Percentiles rank a stretch among this genome's conserved stretches.
Evolutionary conservation across 345 rosid genomes (phyloP).

Genomic region (Microcos paniculata): DNA sequence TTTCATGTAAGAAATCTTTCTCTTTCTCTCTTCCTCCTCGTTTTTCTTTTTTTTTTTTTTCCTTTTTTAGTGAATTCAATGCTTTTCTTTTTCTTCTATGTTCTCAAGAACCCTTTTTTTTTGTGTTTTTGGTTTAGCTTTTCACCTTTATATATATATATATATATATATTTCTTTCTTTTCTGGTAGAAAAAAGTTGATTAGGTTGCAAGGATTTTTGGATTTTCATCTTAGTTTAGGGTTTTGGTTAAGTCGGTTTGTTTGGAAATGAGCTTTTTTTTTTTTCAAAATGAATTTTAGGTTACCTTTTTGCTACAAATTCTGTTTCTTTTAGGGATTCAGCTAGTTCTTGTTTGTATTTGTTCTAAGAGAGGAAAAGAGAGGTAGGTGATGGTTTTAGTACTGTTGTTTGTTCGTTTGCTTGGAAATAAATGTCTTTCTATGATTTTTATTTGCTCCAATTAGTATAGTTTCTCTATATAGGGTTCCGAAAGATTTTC

Average conservation of each 20-base stretch:
- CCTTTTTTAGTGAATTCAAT: background rate
- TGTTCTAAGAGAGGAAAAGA: background rate
- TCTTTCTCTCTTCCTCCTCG: background rate
- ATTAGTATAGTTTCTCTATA: background rate
- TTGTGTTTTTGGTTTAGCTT: background rate
- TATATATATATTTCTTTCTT: no score
- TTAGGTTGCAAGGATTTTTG: background rate
- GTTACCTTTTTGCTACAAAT: background rate
- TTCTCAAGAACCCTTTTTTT: background rate
- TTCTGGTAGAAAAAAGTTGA: no score
- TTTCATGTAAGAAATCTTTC: background rate
- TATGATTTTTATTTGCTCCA: background rate
- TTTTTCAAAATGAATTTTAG: slow-evolving; percentile 4
- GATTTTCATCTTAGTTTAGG: background rate
- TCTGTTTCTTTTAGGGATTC: background rate
- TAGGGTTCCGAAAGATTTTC: background rate
- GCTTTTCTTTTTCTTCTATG: background rate
- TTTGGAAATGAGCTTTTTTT: background rate
- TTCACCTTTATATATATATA: background rate
- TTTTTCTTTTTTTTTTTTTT: background rate
- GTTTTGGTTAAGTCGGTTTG: background rate
- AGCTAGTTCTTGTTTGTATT: background rate
- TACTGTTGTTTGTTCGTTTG: background rate
- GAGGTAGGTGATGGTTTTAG: background rate
- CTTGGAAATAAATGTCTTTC: background rate